Conservation (phyloP, 192 early-diverging fungal species). For the Coemansia sp. region DNA sequence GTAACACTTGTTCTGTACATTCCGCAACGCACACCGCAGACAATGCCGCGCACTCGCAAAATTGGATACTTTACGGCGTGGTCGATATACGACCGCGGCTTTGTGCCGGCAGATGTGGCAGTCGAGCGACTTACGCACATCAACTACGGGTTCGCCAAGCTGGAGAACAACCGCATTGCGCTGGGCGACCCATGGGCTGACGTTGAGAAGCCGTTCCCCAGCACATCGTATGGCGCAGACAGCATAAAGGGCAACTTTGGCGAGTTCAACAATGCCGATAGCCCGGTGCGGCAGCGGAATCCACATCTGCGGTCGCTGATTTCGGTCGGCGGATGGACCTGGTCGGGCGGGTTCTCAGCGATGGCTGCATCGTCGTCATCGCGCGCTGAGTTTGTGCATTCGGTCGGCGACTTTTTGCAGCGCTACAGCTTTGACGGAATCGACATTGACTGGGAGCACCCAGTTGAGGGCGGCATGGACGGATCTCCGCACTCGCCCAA, state of each 20-base stretch:
- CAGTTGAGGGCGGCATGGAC: slow-evolving; percentile 62
- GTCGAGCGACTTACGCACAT: slow-evolving; percentile 74
- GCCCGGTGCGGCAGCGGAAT: slow-evolving; percentile 56
- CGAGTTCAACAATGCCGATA: slow-evolving; percentile 61
- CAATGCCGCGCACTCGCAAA: slow-evolving; percentile 36
- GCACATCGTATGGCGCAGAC: slow-evolving; percentile 53
- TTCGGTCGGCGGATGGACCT: slow-evolving; percentile 79
- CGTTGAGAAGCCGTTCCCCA: slow-evolving; percentile 63
- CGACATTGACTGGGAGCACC: slow-evolving; percentile 82
- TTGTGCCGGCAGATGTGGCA: slow-evolving; percentile 61
- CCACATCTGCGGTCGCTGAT: slow-evolving; percentile 69
- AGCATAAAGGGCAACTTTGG: slow-evolving; percentile 64
- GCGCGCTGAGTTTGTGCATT: slow-evolving; percentile 63
- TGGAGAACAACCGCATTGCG: slow-evolving; percentile 62
- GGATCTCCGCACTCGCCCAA: slow-evolving; percentile 63
- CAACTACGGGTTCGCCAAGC: slow-evolving; percentile 78
- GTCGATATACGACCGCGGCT: slow-evolving; percentile 73
- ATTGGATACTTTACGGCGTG: slow-evolving; percentile 58
- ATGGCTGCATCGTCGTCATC: slow-evolving; percentile 57
- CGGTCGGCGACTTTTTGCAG: slow-evolving; percentile 47
- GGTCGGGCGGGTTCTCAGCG: slow-evolving; percentile 68
- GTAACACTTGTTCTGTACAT: slow-evolving; percentile 5
- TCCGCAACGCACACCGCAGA: neutral
- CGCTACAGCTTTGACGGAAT: slow-evolving; percentile 56
- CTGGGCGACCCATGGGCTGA: slow-evolving; percentile 79